phyloP scores from a whole-genome alignment of 768 basidiomycete genomes.

The Termitomyces sp. region DNA sequence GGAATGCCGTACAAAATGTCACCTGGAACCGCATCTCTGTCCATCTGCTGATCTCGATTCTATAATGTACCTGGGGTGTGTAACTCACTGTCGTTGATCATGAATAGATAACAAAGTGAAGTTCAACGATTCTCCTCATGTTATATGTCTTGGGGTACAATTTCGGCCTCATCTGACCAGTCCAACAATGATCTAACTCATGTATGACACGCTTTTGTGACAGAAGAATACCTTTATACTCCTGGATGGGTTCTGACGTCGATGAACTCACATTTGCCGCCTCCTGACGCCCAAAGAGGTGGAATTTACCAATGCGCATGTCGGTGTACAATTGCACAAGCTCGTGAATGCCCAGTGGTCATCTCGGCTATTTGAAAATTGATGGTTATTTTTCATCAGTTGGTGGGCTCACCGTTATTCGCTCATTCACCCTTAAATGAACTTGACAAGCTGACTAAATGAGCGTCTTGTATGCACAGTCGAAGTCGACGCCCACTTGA shows the following conservation, averaged over 20 bases:
- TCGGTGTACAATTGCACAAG: constrained; percentile 44
- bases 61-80: background rate
- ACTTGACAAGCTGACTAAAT: background rate
- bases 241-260: background rate
- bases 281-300: constrained; percentile 50
- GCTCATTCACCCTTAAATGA: background rate
- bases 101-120: background rate
- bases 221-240: background rate
- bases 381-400: constrained; percentile 72
- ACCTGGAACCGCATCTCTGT: background rate
- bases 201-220: background rate
- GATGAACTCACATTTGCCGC: constrained; percentile 33
- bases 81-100: background rate
- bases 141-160: too few species aligned
- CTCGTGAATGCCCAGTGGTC: constrained; percentile 54
- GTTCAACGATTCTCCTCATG: background rate
- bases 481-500: constrained; percentile 59
- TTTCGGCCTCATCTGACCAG: background rate
- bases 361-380: constrained; percentile 67
- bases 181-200: background rate
- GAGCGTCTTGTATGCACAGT: constrained; percentile 44
- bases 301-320: constrained; percentile 37
- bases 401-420: constrained; percentile 32
- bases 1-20: background rate
- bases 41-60: background rate